A percentile compares a stretch with the other conserved stretches of the same genome.
These are phyloP conservation scores for Phytophthora ohioensis DNA, from an alignment of 352 stramenopile species.

Conservation along the genomic window DNA sequence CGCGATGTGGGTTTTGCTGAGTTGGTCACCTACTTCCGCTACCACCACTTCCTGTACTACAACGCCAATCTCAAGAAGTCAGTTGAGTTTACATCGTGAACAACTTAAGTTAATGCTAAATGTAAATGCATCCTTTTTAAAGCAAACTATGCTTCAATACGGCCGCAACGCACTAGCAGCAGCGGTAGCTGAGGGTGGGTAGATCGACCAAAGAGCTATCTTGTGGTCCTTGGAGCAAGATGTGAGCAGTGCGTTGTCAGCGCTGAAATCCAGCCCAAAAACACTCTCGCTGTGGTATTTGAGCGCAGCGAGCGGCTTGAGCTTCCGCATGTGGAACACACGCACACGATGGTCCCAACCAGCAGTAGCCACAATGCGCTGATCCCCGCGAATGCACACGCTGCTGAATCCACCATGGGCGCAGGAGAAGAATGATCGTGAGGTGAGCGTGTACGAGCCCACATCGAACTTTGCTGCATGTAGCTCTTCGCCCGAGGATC, in stretches of 20 bases:
- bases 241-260: slow-evolving; percentile 62
- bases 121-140: neutral
- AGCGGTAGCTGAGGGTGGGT: slow-evolving; percentile 45
- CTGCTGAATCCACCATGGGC: slow-evolving; percentile 71
- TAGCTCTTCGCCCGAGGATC: slow-evolving; percentile 66
- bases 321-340: slow-evolving; percentile 78
- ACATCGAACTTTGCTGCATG: slow-evolving; percentile 58
- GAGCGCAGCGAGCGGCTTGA: slow-evolving; percentile 80
- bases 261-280: slow-evolving; percentile 74
- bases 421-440: slow-evolving; percentile 62
- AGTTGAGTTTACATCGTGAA: slow-evolving; percentile 78
- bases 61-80: slow-evolving; percentile 90
- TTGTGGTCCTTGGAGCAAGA: slow-evolving; percentile 87
- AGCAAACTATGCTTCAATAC: slow-evolving; percentile 34
- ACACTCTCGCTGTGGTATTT: slow-evolving; percentile 86
- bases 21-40: slow-evolving; percentile 87
- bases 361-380: slow-evolving; percentile 82
- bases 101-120: slow-evolving; percentile 30
- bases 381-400: slow-evolving; percentile 70
- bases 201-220: slow-evolving; percentile 84
- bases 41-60: slow-evolving; percentile 91
- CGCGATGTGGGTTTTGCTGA: slow-evolving; percentile 84
- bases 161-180: slow-evolving; percentile 38
- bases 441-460: slow-evolving; percentile 43
- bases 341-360: slow-evolving; percentile 83